Conservation (phyloP, 495 filamentous ascomycete species). For the Tuber umbilicatum region DNA sequence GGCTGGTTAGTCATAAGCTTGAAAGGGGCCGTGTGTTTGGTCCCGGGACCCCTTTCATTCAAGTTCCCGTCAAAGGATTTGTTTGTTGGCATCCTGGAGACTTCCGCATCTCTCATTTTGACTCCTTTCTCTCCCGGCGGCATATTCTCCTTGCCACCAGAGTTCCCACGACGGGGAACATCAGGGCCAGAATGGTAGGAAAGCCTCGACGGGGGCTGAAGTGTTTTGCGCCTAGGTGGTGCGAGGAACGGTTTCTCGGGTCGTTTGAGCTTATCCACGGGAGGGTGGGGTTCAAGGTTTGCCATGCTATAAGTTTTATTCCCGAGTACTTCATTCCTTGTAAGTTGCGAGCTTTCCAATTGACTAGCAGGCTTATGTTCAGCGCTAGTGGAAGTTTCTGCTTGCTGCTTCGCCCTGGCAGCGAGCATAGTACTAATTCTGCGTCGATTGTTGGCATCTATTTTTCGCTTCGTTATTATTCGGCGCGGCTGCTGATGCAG, state of each 20-base stretch:
- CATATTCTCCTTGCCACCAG: constrained; percentile 32
- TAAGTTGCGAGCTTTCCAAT: constrained; percentile 8
- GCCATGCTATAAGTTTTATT: constrained; percentile 25
- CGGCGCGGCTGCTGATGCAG: constrained; percentile 32
- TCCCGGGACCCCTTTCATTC: neutral
- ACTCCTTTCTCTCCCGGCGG: constrained; percentile 20
- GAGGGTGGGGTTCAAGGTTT: constrained; percentile 14
- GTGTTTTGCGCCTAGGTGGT: constrained; percentile 25
- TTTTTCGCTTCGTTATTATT: constrained; percentile 20
- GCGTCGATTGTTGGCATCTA: constrained; percentile 30
- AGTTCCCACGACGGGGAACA: constrained; percentile 22
- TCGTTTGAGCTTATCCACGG: constrained; percentile 10
- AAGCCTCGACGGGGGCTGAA: constrained; percentile 25
- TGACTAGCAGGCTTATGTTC: neutral
- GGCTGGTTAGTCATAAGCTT: constrained; percentile 8
- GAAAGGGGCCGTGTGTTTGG: neutral
- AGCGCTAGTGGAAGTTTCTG: constrained; percentile 10
- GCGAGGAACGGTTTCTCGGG: constrained; percentile 24
- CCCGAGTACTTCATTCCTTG: constrained; percentile 13
- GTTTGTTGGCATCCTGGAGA: neutral
- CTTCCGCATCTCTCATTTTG: neutral
- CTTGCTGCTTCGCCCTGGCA: constrained; percentile 25
- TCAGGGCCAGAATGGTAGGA: constrained; percentile 25
- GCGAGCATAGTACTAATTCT: constrained; percentile 35
- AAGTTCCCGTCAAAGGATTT: neutral